Base-by-base conservation (phyloP, 805 yeast species). In the Blastobotrys robertii region DNA sequence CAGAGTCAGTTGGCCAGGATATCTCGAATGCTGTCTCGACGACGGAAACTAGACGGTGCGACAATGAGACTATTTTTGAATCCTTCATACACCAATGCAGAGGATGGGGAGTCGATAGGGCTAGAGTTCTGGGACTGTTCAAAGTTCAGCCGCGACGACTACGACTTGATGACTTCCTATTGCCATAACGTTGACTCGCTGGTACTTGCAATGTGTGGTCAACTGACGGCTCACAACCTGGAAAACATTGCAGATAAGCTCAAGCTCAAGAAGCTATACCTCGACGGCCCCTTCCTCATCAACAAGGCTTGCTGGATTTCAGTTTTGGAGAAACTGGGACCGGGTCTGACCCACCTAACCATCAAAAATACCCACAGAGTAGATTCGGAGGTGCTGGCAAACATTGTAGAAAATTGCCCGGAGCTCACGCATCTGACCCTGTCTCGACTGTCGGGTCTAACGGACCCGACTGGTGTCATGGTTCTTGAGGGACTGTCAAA, bases 101-200 rank as follows among this genome's bases (percentile, higher is more conserved):
- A 19, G 6, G 25, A 19, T 6, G 6, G 25, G 6, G 68, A 72
- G 11, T 58, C 77, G 39, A 72, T 63, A 43, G 59, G 64, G 3
- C 63, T 92, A 25, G 83, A 83, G 48, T 77, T 92, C 49, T 85
- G 95, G 87, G 99, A 92, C 63, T 92, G 99, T 59, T 86, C 96
- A 0, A 78, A 77, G 39, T 69, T 92, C 12, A 74, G 77, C 16
- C 70, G 72, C 34, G 81, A 74, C 47, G 74, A 92, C 0, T 71
- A 80, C 47, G 73, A 74, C 52, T 70, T 77, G 49, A 76, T 92
- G 32, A 87, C 88, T 0, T 69, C 94, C 0, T 81, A 66, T 57
- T 84, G 95, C 51, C 95, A 96, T 0, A 69, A 79, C 22, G 48
- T 92, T 3, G 78, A 74, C 50, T 60, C 68, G 1, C 59, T 92